These are phyloP conservation scores for Colletotrichum lupini DNA, from an alignment of 2,329 filamentous ascomycete species.

Conservation along the genomic window DNA sequence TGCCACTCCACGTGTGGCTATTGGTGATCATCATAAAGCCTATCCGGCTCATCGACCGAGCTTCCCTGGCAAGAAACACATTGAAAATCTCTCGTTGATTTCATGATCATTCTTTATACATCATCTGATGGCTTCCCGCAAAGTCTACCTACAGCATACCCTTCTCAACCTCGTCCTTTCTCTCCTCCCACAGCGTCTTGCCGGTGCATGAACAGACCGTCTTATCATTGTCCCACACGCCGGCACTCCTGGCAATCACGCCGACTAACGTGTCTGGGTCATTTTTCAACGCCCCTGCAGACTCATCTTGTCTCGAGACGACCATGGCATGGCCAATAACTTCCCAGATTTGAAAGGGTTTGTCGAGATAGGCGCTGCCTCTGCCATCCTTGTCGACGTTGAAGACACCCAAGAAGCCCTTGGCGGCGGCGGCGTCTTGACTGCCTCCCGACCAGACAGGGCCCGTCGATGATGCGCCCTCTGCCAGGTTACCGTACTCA, in stretches of 20 bases:
- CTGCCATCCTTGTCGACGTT: slow-evolving; percentile 80
- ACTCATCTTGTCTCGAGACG: slow-evolving; percentile 74
- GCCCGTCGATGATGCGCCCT: slow-evolving; percentile 85
- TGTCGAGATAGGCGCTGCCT: slow-evolving; percentile 84
- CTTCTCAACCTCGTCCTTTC: slow-evolving; percentile 86
- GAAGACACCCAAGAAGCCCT: slow-evolving; percentile 76
- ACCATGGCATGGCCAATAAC: slow-evolving; percentile 94
- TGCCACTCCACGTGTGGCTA: slow-evolving; percentile 26
- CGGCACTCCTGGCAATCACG: slow-evolving; percentile 93
- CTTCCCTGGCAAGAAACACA: slow-evolving; percentile 14
- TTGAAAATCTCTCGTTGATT: slow-evolving; percentile 5
- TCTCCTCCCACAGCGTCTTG: slow-evolving; percentile 98
- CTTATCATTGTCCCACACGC: slow-evolving; percentile 99
- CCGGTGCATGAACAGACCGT: slow-evolving; percentile 97
- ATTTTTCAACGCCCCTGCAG: slow-evolving; percentile 68
- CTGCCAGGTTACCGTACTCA: slow-evolving; percentile 86
- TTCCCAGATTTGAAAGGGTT: slow-evolving; percentile 91
- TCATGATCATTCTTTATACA: slow-evolving; percentile 15
- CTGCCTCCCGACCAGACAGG: slow-evolving; percentile 76
- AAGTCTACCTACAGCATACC: slow-evolving; percentile 75
- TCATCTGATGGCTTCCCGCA: slow-evolving; percentile 16
- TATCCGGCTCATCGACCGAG: slow-evolving; percentile 28
- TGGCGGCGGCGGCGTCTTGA: slow-evolving; percentile 54
- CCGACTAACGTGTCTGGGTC: slow-evolving; percentile 89
- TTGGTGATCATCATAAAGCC: slow-evolving; percentile 28